A percentile compares a stretch with the other conserved stretches of the same genome.
These are phyloP conservation scores for Hysterium pulicare DNA, from an alignment of 2,329 filamentous ascomycete genomes.

Conservation along the genomic window DNA sequence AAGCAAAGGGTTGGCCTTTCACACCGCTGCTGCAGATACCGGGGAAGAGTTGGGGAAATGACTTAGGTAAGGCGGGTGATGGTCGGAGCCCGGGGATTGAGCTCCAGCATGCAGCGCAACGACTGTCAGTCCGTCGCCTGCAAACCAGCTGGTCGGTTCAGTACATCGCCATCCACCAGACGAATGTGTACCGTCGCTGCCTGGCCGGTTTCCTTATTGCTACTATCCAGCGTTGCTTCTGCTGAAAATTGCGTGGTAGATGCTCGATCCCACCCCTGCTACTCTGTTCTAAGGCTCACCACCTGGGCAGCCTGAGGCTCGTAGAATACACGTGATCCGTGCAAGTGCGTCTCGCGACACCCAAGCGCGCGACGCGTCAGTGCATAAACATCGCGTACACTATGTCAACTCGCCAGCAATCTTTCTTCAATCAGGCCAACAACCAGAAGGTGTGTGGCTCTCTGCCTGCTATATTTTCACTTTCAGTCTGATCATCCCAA, in stretches of 20 bases:
- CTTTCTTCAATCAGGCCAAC: conserved; percentile 50
- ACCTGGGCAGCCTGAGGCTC: too few relatives aligned
- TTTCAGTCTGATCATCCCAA: neutral
- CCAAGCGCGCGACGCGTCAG: neutral
- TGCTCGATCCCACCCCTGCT: neutral
- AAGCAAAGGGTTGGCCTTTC: conserved; percentile 13
- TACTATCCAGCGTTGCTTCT: neutral
- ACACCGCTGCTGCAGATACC: conserved; percentile 18
- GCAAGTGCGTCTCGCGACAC: neutral
- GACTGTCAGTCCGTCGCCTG: conserved; percentile 2
- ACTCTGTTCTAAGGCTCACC: neutral
- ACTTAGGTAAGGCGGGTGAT: conserved; percentile 22
- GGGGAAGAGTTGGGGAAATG: conserved; percentile 8
- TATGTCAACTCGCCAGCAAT: conserved; percentile 49
- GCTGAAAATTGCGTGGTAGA: neutral
- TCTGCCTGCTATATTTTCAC: neutral
- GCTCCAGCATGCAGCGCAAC: conserved; percentile 6
- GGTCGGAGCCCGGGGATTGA: conserved; percentile 15
- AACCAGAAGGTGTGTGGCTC: conserved; percentile 36
- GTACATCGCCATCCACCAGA: too few relatives aligned
- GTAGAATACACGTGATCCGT: neutral
- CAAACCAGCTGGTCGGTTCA: neutral
- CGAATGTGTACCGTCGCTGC: too few relatives aligned
- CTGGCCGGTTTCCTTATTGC: too few relatives aligned
- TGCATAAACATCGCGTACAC: conserved; percentile 12